Evolutionary conservation across 495 filamentous ascomycete species (phyloP).

Genomic region (Podospora pseudocomata): DNA sequence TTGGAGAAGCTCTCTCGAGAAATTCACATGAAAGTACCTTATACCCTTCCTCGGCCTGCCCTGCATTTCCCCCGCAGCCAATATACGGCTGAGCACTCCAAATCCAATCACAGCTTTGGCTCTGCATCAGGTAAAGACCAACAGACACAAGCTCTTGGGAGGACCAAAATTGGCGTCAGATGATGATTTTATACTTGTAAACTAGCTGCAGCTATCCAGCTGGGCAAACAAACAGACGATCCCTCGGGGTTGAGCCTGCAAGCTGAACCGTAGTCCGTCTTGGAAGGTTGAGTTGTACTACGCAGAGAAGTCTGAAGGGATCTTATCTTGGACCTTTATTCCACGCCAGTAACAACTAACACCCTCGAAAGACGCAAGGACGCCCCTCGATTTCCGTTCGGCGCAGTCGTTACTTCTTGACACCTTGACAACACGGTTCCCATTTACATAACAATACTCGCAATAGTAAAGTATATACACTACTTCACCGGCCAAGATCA

Average conservation of each 20-base stretch:
- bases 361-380: too few species aligned
- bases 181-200: neutral
- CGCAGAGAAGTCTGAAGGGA: too few species aligned
- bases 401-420: too few species aligned
- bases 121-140: neutral
- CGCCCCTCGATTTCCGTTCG: too few species aligned
- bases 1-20: neutral
- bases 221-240: neutral
- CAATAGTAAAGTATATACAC: neutral
- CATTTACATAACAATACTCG: neutral
- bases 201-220: neutral
- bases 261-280: neutral
- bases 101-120: neutral
- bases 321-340: too few species aligned
- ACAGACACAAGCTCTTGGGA: neutral
- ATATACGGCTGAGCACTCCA: neutral
- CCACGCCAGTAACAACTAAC: too few species aligned
- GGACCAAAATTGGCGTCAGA: neutral
- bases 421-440: too few species aligned
- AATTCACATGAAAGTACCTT: constrained; percentile 1
- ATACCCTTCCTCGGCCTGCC: neutral
- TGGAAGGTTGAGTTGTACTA: neutral
- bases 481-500: neutral
- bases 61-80: neutral
- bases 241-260: neutral